Evolutionary conservation across 768 basidiomycete species (phyloP).

Genomic region (Boletus vinaceobasis): DNA sequence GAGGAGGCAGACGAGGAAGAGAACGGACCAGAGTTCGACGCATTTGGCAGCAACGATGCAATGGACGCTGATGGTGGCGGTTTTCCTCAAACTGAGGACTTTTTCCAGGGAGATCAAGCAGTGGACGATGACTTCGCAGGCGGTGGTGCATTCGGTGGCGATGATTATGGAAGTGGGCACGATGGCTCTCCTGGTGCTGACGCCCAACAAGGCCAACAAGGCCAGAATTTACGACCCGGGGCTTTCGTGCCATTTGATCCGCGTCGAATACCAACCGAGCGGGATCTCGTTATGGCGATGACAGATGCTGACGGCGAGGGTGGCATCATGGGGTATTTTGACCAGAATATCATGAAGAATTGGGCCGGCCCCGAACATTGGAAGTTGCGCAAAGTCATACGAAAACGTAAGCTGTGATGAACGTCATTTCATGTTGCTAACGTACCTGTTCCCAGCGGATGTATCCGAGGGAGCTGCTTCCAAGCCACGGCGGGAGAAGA

Average conservation of each 20-base stretch:
- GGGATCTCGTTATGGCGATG: constrained; percentile 86
- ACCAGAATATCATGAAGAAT: constrained; percentile 80
- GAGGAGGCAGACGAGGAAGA: constrained; percentile 36
- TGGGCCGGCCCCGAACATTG: constrained; percentile 99
- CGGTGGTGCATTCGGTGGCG: constrained; percentile 39
- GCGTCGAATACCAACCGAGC: constrained; percentile 65
- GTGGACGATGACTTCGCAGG: constrained; percentile 46
- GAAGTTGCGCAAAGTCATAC: constrained; percentile 83
- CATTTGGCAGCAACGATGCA: constrained; percentile 21
- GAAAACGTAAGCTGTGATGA: constrained; percentile 54
- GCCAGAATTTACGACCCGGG: constrained; percentile 39
- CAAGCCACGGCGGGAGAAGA: constrained; percentile 64
- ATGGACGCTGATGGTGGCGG: constrained; percentile 43
- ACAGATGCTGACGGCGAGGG: constrained; percentile 58
- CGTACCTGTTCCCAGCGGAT: constrained; percentile 36
- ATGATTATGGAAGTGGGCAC: constrained; percentile 38
- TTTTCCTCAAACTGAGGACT: constrained; percentile 51
- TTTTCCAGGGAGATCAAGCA: constrained; percentile 63
- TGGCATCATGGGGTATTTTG: constrained; percentile 83
- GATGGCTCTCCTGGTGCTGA: constrained; percentile 44
- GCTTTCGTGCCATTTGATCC: constrained; percentile 83
- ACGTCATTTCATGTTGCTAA: background rate
- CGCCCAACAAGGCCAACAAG: constrained; percentile 40
- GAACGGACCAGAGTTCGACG: constrained; percentile 19
- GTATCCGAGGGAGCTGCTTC: constrained; percentile 48